Percentiles rank a stretch among this genome's conserved stretches.
phyloP scores from a whole-genome alignment of 2,329 filamentous ascomycete species.

The Elsinoe batatas region DNA sequence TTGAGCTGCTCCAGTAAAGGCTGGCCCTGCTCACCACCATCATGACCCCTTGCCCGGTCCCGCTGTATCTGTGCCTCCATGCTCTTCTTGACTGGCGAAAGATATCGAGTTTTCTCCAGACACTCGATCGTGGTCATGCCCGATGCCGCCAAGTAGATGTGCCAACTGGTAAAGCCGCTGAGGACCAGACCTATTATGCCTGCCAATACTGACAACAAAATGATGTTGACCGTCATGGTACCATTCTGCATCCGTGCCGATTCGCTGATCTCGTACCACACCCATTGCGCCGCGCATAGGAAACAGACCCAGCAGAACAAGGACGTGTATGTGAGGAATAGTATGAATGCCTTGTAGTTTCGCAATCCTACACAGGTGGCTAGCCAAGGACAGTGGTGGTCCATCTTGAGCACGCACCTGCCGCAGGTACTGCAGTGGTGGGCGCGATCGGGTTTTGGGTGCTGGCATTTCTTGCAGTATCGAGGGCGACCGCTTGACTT shows the following conservation, averaged over 20 bases:
- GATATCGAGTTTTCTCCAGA: conserved; percentile 88
- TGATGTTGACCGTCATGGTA: conserved; percentile 73
- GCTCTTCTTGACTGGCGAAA: conserved; percentile 64
- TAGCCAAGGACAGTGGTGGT: conserved; percentile 97
- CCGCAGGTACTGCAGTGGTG: conserved; percentile 96
- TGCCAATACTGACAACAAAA: conserved; percentile 74
- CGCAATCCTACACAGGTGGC: conserved; percentile 87
- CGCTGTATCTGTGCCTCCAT: conserved; percentile 53
- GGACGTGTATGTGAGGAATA: conserved; percentile 84
- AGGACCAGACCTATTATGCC: conserved; percentile 89
- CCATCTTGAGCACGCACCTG: conserved; percentile 96
- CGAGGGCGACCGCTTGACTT: conserved; percentile 79
- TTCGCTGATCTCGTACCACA: conserved; percentile 70
- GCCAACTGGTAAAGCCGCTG: conserved; percentile 83
- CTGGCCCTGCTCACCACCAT: conserved; percentile 16
- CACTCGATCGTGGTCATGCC: conserved; percentile 94
- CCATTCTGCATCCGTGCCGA: conserved; percentile 64
- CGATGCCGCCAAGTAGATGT: conserved; percentile 66
- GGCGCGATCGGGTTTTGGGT: conserved; percentile 84
- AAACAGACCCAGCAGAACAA: conserved; percentile 78
- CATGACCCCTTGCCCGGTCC: conserved; percentile 14
- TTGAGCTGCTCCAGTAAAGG: conserved; percentile 60
- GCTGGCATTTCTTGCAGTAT: conserved; percentile 96
- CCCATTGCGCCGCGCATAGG: conserved; percentile 66
- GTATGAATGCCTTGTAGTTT: conserved; percentile 91